Percentiles rank a stretch among this genome's conserved stretches.
Evolutionary conservation across 2,329 filamentous ascomycete species (phyloP).

Genomic region (Botrytis cinerea): DNA sequence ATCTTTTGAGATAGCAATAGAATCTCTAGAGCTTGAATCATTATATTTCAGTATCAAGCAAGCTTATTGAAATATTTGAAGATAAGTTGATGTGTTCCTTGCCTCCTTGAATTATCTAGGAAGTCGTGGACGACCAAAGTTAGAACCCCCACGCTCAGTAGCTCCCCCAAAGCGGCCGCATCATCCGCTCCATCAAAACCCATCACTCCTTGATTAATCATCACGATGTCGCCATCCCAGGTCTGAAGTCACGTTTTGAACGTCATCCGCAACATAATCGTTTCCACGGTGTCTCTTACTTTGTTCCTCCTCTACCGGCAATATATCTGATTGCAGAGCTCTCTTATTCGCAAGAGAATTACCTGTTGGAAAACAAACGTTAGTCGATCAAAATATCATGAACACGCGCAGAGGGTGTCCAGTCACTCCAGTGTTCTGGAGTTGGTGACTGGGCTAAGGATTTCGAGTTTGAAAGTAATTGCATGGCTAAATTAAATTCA

Average conservation of each 20-base stretch:
- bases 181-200: neutral
- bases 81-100: neutral
- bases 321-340: neutral
- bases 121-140: neutral
- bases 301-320: neutral
- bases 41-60: neutral
- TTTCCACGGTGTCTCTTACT: neutral
- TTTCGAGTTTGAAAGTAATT: neutral
- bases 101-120: neutral
- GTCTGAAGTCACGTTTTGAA: neutral
- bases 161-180: neutral
- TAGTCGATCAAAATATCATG: neutral
- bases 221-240: neutral
- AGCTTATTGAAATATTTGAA: neutral
- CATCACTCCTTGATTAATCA: neutral
- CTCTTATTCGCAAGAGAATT: neutral
- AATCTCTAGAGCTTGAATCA: neutral
- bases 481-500: neutral
- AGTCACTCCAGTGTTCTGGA: neutral
- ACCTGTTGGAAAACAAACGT: neutral
- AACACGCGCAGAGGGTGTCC: neutral
- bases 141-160: neutral
- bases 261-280: neutral
- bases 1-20: neutral
- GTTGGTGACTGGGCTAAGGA: too few relatives aligned